Evolutionary conservation across 257 asterid species (phyloP), one percentile per base, ranked within the genome.

Genomic region (Rubia yunnanensis): DNA sequence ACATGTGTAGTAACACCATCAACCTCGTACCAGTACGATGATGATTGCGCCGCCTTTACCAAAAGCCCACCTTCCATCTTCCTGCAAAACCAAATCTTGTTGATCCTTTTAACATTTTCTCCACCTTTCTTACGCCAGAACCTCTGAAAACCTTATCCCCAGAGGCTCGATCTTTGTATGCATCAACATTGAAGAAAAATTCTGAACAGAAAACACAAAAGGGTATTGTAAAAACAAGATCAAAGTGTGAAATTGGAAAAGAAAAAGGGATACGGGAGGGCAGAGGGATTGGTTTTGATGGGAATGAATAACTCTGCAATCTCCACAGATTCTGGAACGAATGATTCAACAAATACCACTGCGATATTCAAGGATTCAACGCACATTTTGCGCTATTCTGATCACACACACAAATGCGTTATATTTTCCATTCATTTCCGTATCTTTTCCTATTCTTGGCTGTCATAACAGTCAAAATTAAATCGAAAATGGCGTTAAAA

Each of bases 321-420:
- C 10, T 56, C 8, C 36, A 11, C 7, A 15, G 63, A 20, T 31
- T 31, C 64, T 59, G 64, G 64, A 31, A 52, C 14, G 28, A 11
- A 56, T 18, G 57, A 20, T 18, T 2, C 52, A 44, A 44, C 52
- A 44, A 44, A 44, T 41, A 36, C 14, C 26, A 65, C 35, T 65
- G 73, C 78, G 73, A 27, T 60, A 41, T 54, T 59, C 41, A 36
- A 76, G 78, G 80, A 38, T 13, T 22, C 26, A 66, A 76, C 70
- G 55, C 60, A 73, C 79, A 76, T 69, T 50, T 80, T 75, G 14
- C 64, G 41, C 65, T 56, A 57, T 32, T 36, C 11, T 31, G 44
- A 59, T 55, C 32, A 26, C 8, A 23, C 17, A 23, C 11, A 44
- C n/a, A n/a, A n/a, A n/a, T n/a, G n/a, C n/a, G n/a, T 8, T 10